phyloP scores from a whole-genome alignment of 1,139 yeast genomes.

The Komagataea norvegica region DNA sequence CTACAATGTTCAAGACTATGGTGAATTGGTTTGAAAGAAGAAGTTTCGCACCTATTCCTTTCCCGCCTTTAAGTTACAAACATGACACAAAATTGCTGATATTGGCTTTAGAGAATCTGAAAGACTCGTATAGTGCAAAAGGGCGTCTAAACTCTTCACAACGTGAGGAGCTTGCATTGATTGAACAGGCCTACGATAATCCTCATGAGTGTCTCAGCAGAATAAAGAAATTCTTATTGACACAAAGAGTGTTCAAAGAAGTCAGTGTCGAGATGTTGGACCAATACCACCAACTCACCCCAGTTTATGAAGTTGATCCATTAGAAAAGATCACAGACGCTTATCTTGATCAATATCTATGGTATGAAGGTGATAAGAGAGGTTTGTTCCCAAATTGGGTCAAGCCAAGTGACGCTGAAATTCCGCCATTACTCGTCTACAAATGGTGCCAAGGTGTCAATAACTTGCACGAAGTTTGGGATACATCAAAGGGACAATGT shows the following conservation, averaged over 20 bases:
- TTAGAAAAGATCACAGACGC: slow-evolving; percentile 96
- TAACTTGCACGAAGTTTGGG: slow-evolving; percentile 76
- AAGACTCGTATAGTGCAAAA: slow-evolving; percentile 79
- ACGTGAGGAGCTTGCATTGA: slow-evolving; percentile 86
- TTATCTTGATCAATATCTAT: slow-evolving; percentile 87
- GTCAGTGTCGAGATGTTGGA: slow-evolving; percentile 90
- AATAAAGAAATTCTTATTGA: slow-evolving; percentile 73
- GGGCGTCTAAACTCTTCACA: slow-evolving; percentile 81
- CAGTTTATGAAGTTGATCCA: slow-evolving; percentile 86
- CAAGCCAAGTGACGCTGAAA: slow-evolving; percentile 91
- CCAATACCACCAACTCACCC: slow-evolving; percentile 75
- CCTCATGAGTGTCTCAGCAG: slow-evolving; percentile 91
- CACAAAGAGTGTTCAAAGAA: slow-evolving; percentile 91
- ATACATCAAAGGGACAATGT: slow-evolving; percentile 64
- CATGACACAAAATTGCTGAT: slow-evolving; percentile 90
- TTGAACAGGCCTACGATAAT: slow-evolving; percentile 94
- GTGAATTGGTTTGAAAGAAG: slow-evolving; percentile 91
- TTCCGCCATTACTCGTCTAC: slow-evolving; percentile 86
- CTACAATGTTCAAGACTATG: slow-evolving; percentile 78
- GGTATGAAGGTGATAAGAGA: slow-evolving; percentile 93
- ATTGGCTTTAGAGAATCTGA: slow-evolving; percentile 82
- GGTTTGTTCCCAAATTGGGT: slow-evolving; percentile 93
- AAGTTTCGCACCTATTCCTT: slow-evolving; percentile 82
- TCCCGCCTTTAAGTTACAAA: slow-evolving; percentile 88
- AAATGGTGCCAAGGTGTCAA: slow-evolving; percentile 97